Evolutionary conservation across 2,329 filamentous ascomycete species (phyloP), one percentile per base, ranked within the genome.

Genomic region (Fusarium secorum): DNA sequence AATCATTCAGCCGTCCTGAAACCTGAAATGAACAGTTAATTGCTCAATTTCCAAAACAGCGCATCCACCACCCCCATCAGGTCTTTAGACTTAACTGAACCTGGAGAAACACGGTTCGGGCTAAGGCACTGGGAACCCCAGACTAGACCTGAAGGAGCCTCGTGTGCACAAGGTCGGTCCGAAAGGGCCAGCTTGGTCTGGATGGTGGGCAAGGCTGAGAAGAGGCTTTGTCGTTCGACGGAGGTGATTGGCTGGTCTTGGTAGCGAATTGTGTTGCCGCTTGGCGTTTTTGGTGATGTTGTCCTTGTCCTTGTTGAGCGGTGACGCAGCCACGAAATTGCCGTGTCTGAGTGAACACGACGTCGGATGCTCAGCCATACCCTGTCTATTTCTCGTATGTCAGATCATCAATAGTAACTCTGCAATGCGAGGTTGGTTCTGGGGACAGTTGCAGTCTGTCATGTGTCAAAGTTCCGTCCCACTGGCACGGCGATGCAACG

Each of bases 131-230:
- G 41, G 9, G 15, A 60, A 59, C 60, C 70, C 68, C 66, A 66
- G 64, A 63, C 72, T 76, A 76, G 35, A 32, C 73, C 68, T 15
- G 59, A 72, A 61, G 3, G 18, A 60, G 42, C 28, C 48, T 72
- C 51, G 68, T 45, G 62, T 33, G 26, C 32, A 54, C 22, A 49
- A 49, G 56, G 53, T 77, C 75, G 75, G 75, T 57, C 75, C 75
- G 75, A 77, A 77, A 71, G 74, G 75, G 75, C 75, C 67, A 66
- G 35, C 54, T 39, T 35, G 20, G 30, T 33, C 54, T 64, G 66
- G 52, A 39, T 11, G 35, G 60, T 33, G 42, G 41, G 44, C 72
- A 60, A 75, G 74, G 74, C 74, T 75, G 73, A 75, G 45, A 60
- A 20, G 22, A 54, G 62, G 54, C 45, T 44, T 20, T 33, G 28